phyloP scores from a whole-genome alignment of 441 rosid species.

The Daphne laureola region DNA sequence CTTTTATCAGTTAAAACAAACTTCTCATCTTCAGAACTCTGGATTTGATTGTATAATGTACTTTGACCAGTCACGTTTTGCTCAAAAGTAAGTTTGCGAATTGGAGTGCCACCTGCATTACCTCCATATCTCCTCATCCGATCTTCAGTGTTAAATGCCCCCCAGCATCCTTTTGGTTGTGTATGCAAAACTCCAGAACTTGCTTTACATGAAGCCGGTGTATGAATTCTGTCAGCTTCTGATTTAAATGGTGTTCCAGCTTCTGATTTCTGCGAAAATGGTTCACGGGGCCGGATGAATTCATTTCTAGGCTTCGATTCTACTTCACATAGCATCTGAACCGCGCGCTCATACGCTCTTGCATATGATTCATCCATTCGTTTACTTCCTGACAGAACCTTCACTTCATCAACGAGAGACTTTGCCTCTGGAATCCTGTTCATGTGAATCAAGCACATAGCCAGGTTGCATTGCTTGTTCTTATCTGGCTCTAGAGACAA shows the following conservation, averaged over 20 bases:
- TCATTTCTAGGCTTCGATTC: conserved; percentile 18
- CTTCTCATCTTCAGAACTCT: conserved; percentile 9
- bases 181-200: conserved; percentile 19
- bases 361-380: conserved; percentile 54
- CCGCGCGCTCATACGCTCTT: conserved; percentile 69
- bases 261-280: conserved; percentile 9
- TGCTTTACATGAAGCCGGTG: conserved; percentile 23
- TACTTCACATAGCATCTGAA: conserved; percentile 38
- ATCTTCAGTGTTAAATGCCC: conserved; percentile 14
- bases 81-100: conserved; percentile 6
- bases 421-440: conserved; percentile 65
- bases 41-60: not conserved
- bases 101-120: conserved; percentile 10
- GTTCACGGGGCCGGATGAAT: not conserved
- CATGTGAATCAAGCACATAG: conserved; percentile 69
- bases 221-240: not conserved
- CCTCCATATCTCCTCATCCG: conserved; percentile 22
- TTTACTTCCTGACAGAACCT: conserved; percentile 25
- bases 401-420: conserved; percentile 45
- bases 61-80: not conserved
- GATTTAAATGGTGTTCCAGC: not conserved
- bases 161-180: conserved; percentile 29
- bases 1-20: conserved; percentile 8
- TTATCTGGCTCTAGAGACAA: conserved; percentile 53
- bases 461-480: conserved; percentile 76